phyloP scores from a whole-genome alignment of 495 filamentous ascomycete genomes.

The Hypoxylon fuscum region DNA sequence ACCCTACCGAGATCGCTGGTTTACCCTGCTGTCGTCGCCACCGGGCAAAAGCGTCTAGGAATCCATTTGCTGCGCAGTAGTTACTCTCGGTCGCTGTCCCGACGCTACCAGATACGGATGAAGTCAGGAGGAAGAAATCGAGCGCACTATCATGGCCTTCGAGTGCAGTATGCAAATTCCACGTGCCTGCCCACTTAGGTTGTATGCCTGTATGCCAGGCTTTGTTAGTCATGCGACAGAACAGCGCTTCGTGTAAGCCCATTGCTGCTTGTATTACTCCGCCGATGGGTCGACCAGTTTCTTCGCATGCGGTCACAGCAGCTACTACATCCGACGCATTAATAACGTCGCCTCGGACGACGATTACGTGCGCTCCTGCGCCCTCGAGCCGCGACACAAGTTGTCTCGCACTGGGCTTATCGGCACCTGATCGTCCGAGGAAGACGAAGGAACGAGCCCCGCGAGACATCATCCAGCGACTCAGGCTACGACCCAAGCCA shows the following conservation, averaged over 20 bases:
- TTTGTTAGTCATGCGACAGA: conserved; percentile 52
- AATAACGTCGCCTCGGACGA: conserved; percentile 40
- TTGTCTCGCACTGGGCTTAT: conserved; percentile 25
- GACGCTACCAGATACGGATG: conserved; percentile 37
- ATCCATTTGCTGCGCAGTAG: conserved; percentile 52
- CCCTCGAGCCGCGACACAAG: conserved; percentile 46
- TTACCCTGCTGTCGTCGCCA: conserved; percentile 42
- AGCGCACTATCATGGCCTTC: conserved; percentile 41
- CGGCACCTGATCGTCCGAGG: conserved; percentile 55
- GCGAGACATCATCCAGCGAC: conserved; percentile 55
- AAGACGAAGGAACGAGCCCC: conserved; percentile 60
- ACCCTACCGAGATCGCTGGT: background rate
- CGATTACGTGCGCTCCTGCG: conserved; percentile 24
- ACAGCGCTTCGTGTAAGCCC: conserved; percentile 55
- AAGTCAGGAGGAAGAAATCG: conserved; percentile 48
- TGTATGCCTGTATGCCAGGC: conserved; percentile 47
- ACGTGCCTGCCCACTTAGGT: conserved; percentile 55
- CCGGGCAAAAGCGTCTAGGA: conserved; percentile 52
- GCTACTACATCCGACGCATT: conserved; percentile 28
- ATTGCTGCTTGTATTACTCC: conserved; percentile 47
- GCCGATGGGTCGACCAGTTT: conserved; percentile 22
- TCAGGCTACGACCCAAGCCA: conserved; percentile 61
- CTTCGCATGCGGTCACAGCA: conserved; percentile 21
- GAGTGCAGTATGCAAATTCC: conserved; percentile 44
- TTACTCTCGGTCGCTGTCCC: conserved; percentile 46